Percentiles rank a stretch among this genome's conserved stretches.
phyloP scores from a whole-genome alignment of 2,329 filamentous ascomycete species.

The Sarocladium brachiariae region DNA sequence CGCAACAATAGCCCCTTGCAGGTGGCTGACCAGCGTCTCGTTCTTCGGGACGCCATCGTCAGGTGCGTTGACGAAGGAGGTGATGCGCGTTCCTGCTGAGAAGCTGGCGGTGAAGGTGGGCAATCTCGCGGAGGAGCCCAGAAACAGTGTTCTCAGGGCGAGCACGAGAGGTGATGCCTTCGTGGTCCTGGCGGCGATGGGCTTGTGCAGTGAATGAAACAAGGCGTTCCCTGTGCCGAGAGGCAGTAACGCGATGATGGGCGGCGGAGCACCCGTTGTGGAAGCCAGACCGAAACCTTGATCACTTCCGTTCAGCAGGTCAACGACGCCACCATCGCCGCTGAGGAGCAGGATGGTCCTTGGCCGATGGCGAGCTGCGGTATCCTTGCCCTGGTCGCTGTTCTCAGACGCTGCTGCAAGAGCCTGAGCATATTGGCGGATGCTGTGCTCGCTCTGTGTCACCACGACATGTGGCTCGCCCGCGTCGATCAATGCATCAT shows the following conservation, averaged over 20 bases:
- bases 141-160: constrained; percentile 51
- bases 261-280: constrained; percentile 22
- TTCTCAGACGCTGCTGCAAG: constrained; percentile 14
- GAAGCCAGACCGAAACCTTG: constrained; percentile 15
- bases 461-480: constrained; percentile 36
- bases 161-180: constrained; percentile 37
- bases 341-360: constrained; percentile 68
- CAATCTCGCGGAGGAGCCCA: constrained; percentile 46
- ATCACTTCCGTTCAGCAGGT: constrained; percentile 63
- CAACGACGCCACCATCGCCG: constrained; percentile 81
- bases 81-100: constrained; percentile 46
- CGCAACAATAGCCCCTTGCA: constrained; percentile 75
- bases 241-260: constrained; percentile 46
- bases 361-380: constrained; percentile 9
- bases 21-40: constrained; percentile 28
- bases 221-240: constrained; percentile 61
- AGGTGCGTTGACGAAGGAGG: constrained; percentile 27
- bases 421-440: constrained; percentile 53
- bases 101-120: constrained; percentile 59
- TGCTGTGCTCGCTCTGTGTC: constrained; percentile 57
- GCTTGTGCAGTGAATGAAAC: constrained; percentile 55
- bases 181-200: constrained; percentile 37
- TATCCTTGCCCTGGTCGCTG: background rate
- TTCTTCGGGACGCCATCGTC: constrained; percentile 17
- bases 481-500: background rate